Conservation (phyloP, 1,284 basidiomycete species). For the Tilletia walkeri region DNA sequence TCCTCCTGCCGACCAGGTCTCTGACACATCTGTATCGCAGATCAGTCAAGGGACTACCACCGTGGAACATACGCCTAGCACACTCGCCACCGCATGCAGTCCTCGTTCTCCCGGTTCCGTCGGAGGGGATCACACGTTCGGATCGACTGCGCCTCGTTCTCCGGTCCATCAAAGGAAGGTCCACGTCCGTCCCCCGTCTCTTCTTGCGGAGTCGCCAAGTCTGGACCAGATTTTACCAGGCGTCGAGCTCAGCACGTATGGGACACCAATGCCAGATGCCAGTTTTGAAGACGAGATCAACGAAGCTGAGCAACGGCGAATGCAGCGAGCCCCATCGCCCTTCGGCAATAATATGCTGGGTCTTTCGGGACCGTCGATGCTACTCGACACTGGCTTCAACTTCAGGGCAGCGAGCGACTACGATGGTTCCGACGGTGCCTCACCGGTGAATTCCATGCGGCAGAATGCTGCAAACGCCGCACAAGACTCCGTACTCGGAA, state of each 20-base stretch:
- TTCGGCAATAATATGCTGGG: slow-evolving; percentile 3
- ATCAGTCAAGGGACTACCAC: background rate
- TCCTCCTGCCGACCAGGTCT: background rate
- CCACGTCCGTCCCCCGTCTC: background rate
- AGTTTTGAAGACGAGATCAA: background rate
- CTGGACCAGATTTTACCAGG: background rate
- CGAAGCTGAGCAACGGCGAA: background rate
- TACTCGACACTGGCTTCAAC: too few species aligned
- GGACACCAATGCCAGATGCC: slow-evolving; percentile 1
- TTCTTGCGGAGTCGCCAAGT: background rate
- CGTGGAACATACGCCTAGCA: background rate
- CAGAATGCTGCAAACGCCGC: too few species aligned
- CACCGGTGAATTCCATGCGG: too few species aligned
- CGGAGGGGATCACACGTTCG: background rate
- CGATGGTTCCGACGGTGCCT: background rate
- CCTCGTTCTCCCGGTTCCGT: background rate
- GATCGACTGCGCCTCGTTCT: slow-evolving; percentile 10
- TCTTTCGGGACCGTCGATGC: background rate
- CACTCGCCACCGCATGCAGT: background rate
- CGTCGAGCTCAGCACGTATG: slow-evolving; percentile 1
- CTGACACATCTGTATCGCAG: background rate
- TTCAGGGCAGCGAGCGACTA: background rate
- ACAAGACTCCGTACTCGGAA: too few species aligned
- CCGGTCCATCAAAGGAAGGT: background rate
- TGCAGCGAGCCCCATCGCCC: background rate